Evolutionary conservation across 2,329 filamentous ascomycete species (phyloP).

Genomic region (Ophiostoma sp.): DNA sequence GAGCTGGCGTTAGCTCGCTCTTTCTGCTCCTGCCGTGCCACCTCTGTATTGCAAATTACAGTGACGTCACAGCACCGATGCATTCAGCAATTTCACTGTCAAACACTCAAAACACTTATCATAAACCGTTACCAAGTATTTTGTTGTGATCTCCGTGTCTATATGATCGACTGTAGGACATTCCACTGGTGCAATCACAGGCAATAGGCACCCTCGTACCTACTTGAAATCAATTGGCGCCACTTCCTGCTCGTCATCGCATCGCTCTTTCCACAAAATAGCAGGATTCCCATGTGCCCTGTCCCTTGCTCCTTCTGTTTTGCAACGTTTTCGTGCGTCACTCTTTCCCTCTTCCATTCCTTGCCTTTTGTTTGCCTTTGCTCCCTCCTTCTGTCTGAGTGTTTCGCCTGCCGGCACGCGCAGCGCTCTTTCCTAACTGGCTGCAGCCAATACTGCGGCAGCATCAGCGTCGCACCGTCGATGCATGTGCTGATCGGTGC

Average conservation of each 20-base stretch:
- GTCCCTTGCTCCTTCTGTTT: not conserved
- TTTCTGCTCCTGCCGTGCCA: not conserved
- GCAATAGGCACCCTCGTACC: not conserved
- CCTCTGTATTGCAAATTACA: not conserved
- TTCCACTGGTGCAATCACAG: not conserved
- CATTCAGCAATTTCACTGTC: not conserved
- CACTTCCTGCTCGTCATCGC: constrained; percentile 5
- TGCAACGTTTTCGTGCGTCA: not conserved
- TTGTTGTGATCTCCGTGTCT: not conserved
- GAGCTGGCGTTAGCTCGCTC: not conserved
- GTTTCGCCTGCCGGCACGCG: not conserved
- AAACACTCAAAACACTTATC: too few species aligned
- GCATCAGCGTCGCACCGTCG: not conserved
- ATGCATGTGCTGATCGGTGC: constrained; percentile 3
- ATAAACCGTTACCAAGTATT: not conserved
- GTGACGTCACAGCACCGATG: not conserved
- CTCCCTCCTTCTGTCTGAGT: not conserved
- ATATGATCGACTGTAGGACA: not conserved
- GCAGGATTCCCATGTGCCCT: not conserved
- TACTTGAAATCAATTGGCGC: not conserved
- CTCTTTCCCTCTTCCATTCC: not conserved
- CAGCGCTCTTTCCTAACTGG: constrained; percentile 5
- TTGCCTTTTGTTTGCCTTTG: not conserved
- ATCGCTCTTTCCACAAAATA: constrained; percentile 5
- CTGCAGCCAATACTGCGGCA: not conserved